phyloP scores from a whole-genome alignment of 2,329 filamentous ascomycete genomes.

The Pseudofabraea citricarpa region DNA sequence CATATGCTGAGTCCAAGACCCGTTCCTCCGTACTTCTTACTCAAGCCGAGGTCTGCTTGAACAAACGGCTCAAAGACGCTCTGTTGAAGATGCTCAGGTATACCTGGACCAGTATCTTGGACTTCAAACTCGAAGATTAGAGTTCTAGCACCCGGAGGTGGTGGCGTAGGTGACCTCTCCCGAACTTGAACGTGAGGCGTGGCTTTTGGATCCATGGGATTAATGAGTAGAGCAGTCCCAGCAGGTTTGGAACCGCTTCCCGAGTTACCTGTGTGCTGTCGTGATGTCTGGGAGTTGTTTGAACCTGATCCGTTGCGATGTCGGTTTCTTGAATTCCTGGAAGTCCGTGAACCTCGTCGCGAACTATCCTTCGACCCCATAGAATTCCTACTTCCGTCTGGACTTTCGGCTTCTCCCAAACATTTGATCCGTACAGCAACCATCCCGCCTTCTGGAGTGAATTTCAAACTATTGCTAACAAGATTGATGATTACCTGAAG shows the following conservation, averaged over 20 bases:
- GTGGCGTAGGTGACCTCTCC: slow-evolving; percentile 54
- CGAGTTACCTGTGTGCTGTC: slow-evolving; percentile 20
- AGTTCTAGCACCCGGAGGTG: slow-evolving; percentile 58
- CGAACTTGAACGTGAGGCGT: slow-evolving; percentile 33
- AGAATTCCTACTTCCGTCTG: slow-evolving; percentile 22
- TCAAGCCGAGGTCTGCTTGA: slow-evolving; percentile 83
- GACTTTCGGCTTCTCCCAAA: slow-evolving; percentile 46
- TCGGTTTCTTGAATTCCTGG: slow-evolving; percentile 16
- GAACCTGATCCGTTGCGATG: slow-evolving; percentile 23
- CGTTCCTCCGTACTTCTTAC: slow-evolving; percentile 86
- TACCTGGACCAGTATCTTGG: slow-evolving; percentile 82
- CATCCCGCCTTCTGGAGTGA: slow-evolving; percentile 72
- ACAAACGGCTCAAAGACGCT: slow-evolving; percentile 93
- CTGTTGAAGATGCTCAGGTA: slow-evolving; percentile 70
- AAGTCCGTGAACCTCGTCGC: slow-evolving; percentile 14
- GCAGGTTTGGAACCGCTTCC: slow-evolving; percentile 22
- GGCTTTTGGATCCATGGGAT: slow-evolving; percentile 46
- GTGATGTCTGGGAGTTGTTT: slow-evolving; percentile 46
- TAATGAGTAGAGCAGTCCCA: slow-evolving; percentile 56
- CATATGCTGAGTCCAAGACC: slow-evolving; percentile 87
- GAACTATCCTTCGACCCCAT: slow-evolving; percentile 23
- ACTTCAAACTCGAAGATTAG: slow-evolving; percentile 84
- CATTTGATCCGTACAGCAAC: slow-evolving; percentile 76
- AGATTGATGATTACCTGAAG: slow-evolving; percentile 92
- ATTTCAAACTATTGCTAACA: slow-evolving; percentile 88